phyloP scores from a whole-genome alignment of 129 eudicot species.

The Cynara cardunculus region DNA sequence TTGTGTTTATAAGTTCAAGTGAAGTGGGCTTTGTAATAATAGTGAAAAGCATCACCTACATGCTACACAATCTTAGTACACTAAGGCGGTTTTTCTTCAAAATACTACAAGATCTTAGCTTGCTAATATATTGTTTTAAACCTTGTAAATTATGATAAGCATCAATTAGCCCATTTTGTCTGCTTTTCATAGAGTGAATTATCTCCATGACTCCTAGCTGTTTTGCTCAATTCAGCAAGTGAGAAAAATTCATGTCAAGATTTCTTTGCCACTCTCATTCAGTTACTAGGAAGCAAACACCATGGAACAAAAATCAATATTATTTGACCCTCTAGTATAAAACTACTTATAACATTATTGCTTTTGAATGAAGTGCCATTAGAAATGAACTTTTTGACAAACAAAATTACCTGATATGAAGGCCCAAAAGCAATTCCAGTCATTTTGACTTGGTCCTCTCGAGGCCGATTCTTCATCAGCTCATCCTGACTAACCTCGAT shows the following conservation, averaged over 20 bases:
- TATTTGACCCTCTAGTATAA: neutral
- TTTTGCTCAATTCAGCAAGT: neutral
- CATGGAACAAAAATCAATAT: neutral
- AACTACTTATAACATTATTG: neutral
- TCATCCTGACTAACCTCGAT: slow-evolving; percentile 94
- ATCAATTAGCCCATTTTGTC: neutral
- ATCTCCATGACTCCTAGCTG: neutral
- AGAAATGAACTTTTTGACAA: neutral
- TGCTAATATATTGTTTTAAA: neutral
- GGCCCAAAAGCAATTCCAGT: slow-evolving; percentile 97
- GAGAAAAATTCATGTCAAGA: neutral
- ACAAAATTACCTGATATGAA: slow-evolving; percentile 60
- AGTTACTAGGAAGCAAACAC: neutral
- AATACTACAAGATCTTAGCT: neutral
- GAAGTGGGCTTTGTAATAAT: neutral
- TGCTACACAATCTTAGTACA: neutral
- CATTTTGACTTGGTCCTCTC: slow-evolving; percentile 66
- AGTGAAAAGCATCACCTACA: neutral
- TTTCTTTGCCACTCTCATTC: neutral
- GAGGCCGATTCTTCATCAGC: slow-evolving; percentile 83
- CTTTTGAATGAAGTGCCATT: neutral
- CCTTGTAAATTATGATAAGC: neutral
- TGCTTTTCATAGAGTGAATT: neutral
- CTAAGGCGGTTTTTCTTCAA: neutral
- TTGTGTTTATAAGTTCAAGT: neutral